Evolutionary conservation across 371 early-diverging fungal genomes (phyloP).

Genomic region (Rhizomucor pusillus): DNA sequence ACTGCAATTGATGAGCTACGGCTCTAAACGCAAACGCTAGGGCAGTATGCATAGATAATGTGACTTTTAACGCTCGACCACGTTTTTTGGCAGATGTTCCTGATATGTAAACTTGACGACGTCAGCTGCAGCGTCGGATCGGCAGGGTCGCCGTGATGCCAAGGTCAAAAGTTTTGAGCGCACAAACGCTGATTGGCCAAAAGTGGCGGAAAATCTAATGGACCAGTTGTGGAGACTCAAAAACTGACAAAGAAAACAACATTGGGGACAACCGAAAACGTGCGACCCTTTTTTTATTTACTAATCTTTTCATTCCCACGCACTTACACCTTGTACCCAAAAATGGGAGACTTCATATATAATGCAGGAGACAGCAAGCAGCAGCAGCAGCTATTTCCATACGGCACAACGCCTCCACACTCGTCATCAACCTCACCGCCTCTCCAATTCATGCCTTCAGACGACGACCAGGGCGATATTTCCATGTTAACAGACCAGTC

Average conservation of each 20-base stretch:
- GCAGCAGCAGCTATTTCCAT: constrained; percentile 1
- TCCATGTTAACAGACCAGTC: constrained; percentile 2
- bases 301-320: not conserved
- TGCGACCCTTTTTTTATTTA: constrained; percentile 3
- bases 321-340: not conserved
- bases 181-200: not conserved
- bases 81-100: too few relatives aligned
- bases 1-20: too few relatives aligned
- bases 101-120: too few relatives aligned
- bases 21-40: too few relatives aligned
- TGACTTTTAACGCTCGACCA: too few relatives aligned
- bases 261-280: constrained; percentile 7
- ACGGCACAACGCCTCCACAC: not conserved
- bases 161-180: constrained; percentile 1
- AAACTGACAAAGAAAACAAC: constrained; percentile 1
- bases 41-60: too few relatives aligned
- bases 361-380: not conserved
- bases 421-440: not conserved
- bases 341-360: constrained; percentile 3
- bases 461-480: constrained; percentile 1
- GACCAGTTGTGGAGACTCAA: not conserved
- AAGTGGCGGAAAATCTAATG: not conserved
- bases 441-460: constrained; percentile 2
- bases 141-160: not conserved
- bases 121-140: too few relatives aligned